Conservation (phyloP, 164 flowering plant genomes). For the Tetrastigma voinierianum region DNA sequence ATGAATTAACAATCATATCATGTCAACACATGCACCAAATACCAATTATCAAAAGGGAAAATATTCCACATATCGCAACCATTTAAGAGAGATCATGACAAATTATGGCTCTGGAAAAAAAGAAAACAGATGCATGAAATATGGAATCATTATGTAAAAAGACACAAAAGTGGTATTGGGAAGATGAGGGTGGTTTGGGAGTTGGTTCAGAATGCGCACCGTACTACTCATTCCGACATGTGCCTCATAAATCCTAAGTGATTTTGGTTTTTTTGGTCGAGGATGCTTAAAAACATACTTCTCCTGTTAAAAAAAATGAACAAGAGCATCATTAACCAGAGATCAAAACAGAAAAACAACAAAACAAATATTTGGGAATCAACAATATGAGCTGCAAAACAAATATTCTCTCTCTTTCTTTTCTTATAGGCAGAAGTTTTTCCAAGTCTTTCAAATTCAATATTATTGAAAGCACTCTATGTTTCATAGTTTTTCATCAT, state of each 20-base stretch:
- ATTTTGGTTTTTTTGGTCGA: slow-evolving; percentile 82
- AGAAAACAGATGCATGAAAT: background rate
- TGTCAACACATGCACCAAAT: too few species aligned
- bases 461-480: too few species aligned
- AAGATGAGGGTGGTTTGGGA: slow-evolving; percentile 2
- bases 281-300: slow-evolving; percentile 83
- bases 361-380: too few species aligned
- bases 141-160: background rate
- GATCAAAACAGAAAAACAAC: background rate
- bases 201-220: slow-evolving; percentile 38
- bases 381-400: too few species aligned
- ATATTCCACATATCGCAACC: too few species aligned
- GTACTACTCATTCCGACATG: slow-evolving; percentile 99
- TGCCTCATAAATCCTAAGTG: slow-evolving; percentile 90
- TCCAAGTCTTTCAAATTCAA: too few species aligned
- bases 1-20: too few species aligned
- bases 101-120: background rate
- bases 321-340: slow-evolving; percentile 5
- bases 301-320: slow-evolving; percentile 50
- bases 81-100: too few species aligned
- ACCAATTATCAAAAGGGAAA: too few species aligned
- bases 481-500: background rate
- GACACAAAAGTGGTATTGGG: too few species aligned
- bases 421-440: too few species aligned
- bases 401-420: too few species aligned